Base-by-base conservation (phyloP, 139 green algal species). In the Micractinium conductrix region DNA sequence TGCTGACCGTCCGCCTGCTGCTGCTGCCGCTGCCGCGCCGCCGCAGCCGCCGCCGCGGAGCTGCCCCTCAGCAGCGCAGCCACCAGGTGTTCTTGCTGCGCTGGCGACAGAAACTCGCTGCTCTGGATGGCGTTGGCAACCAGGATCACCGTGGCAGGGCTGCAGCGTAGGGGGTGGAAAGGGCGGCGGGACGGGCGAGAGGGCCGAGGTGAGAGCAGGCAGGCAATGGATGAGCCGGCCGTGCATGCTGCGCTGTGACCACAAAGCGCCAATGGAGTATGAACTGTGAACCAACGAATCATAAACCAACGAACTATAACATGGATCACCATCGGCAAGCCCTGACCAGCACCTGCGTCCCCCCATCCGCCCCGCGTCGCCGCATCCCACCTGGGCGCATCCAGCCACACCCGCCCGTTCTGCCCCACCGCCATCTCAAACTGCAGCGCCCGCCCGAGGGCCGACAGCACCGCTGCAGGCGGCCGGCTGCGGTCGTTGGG, bases 381-480 rank as follows among this genome's bases (percentile, higher is more conserved):
- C 68, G 3, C 68, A 9, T 28, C 40, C 0, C 74, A 82, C 76
- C 38, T 90, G 16, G 74, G 24, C 0, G 90, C 86, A 48, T 83
- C 70, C 33, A 97, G 22, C 80, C 80, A 85, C 69, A 98, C 88
- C 2, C 86, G 79, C 3, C 95, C 95, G 76, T 98, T 98, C 37
- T 94, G 62, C 26, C 95, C 95, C 42, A 95, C 88, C 3, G 93
- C 94, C 38, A 96, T 30, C 86, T 98, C 95, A 83, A 95, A 98
- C 63, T 93, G 69, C 71, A 96, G 70, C 42, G 80, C 50, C 6
- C 73, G 67, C 2, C 90, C 91, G 17, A 97, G 87, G 0, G 91
- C 89, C 68, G 86, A 87, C 28, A 96, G 79, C 63, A 95, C 87
- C 2, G 92, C 74, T 4, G 86, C 72, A 0, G 87, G 90, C 1